A percentile compares a stretch with the other conserved stretches of the same genome.
Evolutionary conservation across 257 asterid genomes (phyloP).

Genomic region (Solanum chilense): DNA sequence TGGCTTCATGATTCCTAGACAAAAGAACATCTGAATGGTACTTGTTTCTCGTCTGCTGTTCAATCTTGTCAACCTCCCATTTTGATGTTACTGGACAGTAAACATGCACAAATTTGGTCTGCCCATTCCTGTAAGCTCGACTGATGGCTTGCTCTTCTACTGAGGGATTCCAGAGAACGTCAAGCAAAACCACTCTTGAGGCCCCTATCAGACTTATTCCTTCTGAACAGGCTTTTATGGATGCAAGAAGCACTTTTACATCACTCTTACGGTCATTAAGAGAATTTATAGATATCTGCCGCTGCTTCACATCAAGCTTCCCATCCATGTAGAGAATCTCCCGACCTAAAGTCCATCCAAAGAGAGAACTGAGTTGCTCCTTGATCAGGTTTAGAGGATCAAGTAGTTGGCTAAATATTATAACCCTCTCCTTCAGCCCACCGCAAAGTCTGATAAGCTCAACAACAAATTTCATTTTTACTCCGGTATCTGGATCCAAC

Average conservation of each 20-base stretch:
- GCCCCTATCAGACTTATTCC: constrained; percentile 51
- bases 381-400: constrained; percentile 39
- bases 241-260: background rate
- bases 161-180: constrained; percentile 72
- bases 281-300: background rate
- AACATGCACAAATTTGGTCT: constrained; percentile 46
- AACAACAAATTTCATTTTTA: constrained; percentile 39
- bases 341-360: constrained; percentile 41
- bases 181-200: constrained; percentile 67
- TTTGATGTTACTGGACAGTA: constrained; percentile 42
- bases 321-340: constrained; percentile 31
- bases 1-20: background rate
- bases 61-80: constrained; percentile 38
- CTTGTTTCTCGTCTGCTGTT: constrained; percentile 32
- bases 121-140: constrained; percentile 75
- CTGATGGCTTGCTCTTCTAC: constrained; percentile 64
- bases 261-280: background rate
- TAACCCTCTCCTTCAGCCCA: constrained; percentile 30
- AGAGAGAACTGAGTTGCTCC: background rate
- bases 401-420: constrained; percentile 45
- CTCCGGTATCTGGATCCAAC: constrained; percentile 32
- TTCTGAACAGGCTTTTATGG: background rate
- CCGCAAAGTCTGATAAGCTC: constrained; percentile 31
- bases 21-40: constrained; percentile 43
- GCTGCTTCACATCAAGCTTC: background rate